Conservation (phyloP, 495 filamentous ascomycete species). For the Daldinia grandis region DNA sequence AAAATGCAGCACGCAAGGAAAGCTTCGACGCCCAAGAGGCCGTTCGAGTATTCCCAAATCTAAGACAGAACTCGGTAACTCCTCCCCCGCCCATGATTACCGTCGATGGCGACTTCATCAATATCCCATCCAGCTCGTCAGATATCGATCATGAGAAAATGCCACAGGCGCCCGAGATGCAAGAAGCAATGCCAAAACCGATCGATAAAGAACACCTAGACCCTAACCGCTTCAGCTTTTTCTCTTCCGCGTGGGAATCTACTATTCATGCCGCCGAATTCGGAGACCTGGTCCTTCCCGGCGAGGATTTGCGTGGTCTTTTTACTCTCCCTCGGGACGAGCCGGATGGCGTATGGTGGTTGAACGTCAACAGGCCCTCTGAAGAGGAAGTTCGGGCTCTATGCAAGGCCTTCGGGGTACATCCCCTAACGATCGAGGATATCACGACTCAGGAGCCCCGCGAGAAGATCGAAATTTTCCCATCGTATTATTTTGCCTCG, state of each 20-base stretch:
- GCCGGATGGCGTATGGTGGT: conserved; percentile 88
- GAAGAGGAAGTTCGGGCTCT: conserved; percentile 89
- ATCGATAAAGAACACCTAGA: conserved; percentile 53
- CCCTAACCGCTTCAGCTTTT: conserved; percentile 88
- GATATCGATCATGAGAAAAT: conserved; percentile 49
- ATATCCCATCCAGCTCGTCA: conserved; percentile 53
- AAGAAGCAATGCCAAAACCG: conserved; percentile 28
- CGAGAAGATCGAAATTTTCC: conserved; percentile 98
- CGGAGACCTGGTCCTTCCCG: conserved; percentile 85
- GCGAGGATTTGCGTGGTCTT: conserved; percentile 86
- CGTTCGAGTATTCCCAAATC: conserved; percentile 68
- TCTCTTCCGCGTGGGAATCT: conserved; percentile 90
- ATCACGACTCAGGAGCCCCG: conserved; percentile 92
- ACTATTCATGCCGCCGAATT: conserved; percentile 90
- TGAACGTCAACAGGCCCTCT: conserved; percentile 89
- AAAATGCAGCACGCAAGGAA: conserved; percentile 61
- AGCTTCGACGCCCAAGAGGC: conserved; percentile 47
- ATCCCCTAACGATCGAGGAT: conserved; percentile 93
- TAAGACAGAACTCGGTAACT: conserved; percentile 49
- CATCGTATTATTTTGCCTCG: conserved; percentile 96
- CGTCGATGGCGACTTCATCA: conserved; percentile 58
- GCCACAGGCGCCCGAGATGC: conserved; percentile 9
- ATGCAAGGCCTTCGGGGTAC: conserved; percentile 89
- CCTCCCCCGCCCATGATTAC: conserved; percentile 47
- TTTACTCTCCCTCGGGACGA: conserved; percentile 78